A percentile compares a stretch with the other conserved stretches of the same genome.
Evolutionary conservation across 2,329 filamentous ascomycete species (phyloP).

Genomic region (Botryotinia calthae): DNA sequence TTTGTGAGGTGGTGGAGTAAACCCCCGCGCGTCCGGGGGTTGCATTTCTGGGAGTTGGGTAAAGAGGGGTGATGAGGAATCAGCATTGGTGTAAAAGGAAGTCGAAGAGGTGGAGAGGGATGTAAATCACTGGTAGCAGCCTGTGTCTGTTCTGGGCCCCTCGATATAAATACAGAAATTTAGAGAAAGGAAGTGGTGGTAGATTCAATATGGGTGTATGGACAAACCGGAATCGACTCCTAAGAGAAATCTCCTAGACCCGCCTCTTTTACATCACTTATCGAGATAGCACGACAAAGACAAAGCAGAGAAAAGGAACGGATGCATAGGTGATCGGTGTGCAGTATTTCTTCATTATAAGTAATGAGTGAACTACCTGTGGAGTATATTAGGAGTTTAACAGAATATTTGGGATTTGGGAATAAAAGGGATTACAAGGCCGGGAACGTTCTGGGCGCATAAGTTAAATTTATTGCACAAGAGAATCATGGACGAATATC

Average conservation of each 20-base stretch:
- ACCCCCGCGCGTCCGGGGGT: background rate
- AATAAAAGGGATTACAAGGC: background rate
- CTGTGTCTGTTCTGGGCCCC: background rate
- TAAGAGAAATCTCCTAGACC: background rate
- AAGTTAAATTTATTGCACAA: background rate
- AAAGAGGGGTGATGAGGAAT: background rate
- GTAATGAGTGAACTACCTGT: background rate
- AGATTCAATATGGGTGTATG: background rate
- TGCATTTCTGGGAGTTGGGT: background rate
- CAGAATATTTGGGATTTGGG: background rate
- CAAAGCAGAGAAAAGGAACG: background rate
- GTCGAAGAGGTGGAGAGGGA: background rate
- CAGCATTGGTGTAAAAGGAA: background rate
- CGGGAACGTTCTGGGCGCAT: background rate
- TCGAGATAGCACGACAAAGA: background rate
- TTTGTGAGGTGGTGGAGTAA: conserved; percentile 37
- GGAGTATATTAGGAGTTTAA: background rate
- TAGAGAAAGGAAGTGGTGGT: background rate
- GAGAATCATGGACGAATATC: background rate
- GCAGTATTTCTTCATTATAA: background rate
- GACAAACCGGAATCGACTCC: background rate
- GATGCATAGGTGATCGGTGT: background rate
- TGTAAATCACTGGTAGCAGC: background rate
- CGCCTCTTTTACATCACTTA: background rate
- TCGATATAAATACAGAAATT: background rate